Base-by-base conservation (phyloP, 805 yeast genomes). In the Yarrowia keelungensis region DNA sequence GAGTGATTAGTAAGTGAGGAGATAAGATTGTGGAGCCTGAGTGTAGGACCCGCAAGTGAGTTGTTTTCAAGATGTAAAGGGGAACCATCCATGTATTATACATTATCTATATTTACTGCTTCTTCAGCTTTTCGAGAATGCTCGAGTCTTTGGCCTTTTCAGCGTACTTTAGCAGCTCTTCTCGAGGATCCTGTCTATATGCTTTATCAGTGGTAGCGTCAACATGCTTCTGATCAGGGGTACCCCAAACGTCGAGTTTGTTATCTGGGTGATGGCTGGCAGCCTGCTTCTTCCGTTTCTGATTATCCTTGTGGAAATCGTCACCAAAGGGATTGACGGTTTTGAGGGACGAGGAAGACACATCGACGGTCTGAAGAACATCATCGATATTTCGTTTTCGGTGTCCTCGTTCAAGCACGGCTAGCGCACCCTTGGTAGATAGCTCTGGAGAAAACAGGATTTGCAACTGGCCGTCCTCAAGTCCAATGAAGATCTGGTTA, bases 301-400 rank as follows among this genome's bases (percentile, higher is more conserved):
- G 69, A 41, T 53, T 50, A 35, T 62, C 61, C 26, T 68, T 56
- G 38, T 68, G 62, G 38, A 69, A 65, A 8, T 67, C 77, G 5
- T 76, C 76, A n/a, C 70, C 70, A 8, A 76, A 69, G 39, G 76
- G 79, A 22, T 71, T 70, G 12, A 74, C 72, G 8, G 67, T 62
- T 16, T 62, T 19, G 8, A 62, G 56, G 2, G 67, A 62, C 19
- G 67, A 11, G 19, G 67, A 62, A 1, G 75, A 72, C 5, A 78
- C 69, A 39, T 71, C 70, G 8, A 73, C 73, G 1, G 74, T 71
- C n/a, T 54, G 68, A 42, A 75, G 41, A 10, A 70, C 49, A 62
- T 77, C 80, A 53, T 78, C 80, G 19, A 78, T 70, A 61, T 77
- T 78, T n/a, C 77, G 70, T 11, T 64, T 69, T 53, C 71, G 74